Evolutionary conservation across 148 eudicot species (phyloP), one percentile per base, ranked within the genome.

Genomic region (Cornus suecica): DNA sequence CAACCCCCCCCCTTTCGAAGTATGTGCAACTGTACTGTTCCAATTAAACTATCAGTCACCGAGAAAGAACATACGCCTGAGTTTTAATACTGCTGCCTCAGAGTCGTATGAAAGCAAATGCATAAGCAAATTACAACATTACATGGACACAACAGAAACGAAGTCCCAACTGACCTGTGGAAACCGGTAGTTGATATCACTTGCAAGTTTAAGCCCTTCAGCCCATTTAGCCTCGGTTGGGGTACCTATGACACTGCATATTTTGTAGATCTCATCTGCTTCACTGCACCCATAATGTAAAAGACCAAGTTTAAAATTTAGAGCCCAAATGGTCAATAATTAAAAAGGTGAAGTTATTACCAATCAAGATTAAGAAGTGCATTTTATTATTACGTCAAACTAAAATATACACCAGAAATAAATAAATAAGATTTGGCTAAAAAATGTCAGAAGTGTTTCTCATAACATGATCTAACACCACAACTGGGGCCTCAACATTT

Each of bases 241-340:
- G 67, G 89, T 86, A 73, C 95, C 97, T 69, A 92, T 78, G 16
- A 94, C 93, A 54, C 90, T 86, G 88, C 98, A 94, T 68, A 94
- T 89, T 85, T 90, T 92, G 83, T 85, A 90, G 65, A 94, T 90
- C 78, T 94, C 97, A 84, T 92, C 94, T 18, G 86, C 90, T 86
- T 94, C 98, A 86, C 97, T 94, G 83, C 78, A 87, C 30, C 27
- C 51, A 23, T n/a, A 3, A 29, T 20, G 24, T 26, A 41, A 37
- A 48, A 29, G 9, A 27, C 26, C 16, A 29, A 34, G 28, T 32
- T 62, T 48, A 73, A 23, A 34, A 32, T 51, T 14, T 26, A 32
- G 29, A 54, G 9, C 8, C 8, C 1, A 70, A 16, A 29, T 8
- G 25, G 20, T 5, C 3, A 18, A 14, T 14, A 52, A 52, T 52